Evolutionary conservation across 495 filamentous ascomycete genomes (phyloP), one percentile per base, ranked within the genome.

Genomic region (Penicillium paradoxum): DNA sequence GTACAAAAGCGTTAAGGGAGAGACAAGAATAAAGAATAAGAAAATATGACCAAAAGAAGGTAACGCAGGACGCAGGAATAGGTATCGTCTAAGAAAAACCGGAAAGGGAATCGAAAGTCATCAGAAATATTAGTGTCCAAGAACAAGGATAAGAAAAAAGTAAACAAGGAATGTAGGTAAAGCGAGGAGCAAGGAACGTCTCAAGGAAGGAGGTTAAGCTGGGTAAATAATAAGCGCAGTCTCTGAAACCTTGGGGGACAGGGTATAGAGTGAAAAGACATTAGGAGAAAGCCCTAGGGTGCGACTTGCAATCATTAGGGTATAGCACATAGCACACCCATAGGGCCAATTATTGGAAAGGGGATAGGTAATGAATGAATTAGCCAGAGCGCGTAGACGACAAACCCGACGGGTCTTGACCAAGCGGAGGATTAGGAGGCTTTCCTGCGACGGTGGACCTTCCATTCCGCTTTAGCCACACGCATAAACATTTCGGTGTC

Each of bases 401-500:
- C 24, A 19, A 22, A 8, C 37, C 22, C 21, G 5, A 24, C 32
- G 38, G 15, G 3, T 21, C 27, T 15, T n/a, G 19, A 30, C 8
- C 14, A 52, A 27, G 13, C 24, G 2, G 15, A 42, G n/a, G 34
- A 53, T 60, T 49, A 68, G 37, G 37, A 45, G 18, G 50, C 22
- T 41, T 65, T 76, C 45, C 79, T 83, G 61, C 78, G 73, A 41
- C 73, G 76, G 64, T 86, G 83, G 60, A 83, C 74, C 70, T 87
- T 93, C 84, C 89, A 98, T 73, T 97, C 93, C 15, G 88, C 82
- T 63, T 88, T 84, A n/a, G 90, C 83, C 18, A 99, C 91, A 54
- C 86, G 85, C 90, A 99, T 96, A 58, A 99, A 78, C 32, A 96
- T 66, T 64, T 99, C 93, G 67, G 95, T 89, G 55, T 97, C 95